phyloP scores from a whole-genome alignment of 352 stramenopile genomes.

The Phytophthora pisi region DNA sequence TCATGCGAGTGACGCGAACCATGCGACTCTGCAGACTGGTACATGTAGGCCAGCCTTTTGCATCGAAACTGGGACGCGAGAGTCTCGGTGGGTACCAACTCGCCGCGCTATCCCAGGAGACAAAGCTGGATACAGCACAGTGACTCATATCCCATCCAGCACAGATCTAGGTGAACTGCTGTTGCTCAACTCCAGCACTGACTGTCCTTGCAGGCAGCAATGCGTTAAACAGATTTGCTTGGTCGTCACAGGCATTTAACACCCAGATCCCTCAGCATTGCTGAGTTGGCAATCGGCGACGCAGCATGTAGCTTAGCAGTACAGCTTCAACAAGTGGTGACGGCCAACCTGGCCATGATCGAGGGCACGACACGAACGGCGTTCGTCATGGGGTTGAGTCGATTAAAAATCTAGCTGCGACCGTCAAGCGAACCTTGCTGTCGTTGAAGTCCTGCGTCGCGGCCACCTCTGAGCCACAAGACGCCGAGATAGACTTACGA shows the following conservation, averaged over 20 bases:
- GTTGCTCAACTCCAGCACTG: no score
- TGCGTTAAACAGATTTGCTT: background rate
- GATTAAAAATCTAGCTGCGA: slow-evolving; percentile 15
- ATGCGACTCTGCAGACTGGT: no score
- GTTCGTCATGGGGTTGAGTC: slow-evolving; percentile 9
- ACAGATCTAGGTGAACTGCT: background rate
- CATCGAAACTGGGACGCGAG: background rate
- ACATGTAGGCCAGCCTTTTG: no score
- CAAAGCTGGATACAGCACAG: background rate
- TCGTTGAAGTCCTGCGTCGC: slow-evolving; percentile 1
- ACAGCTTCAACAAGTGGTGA: slow-evolving; percentile 1
- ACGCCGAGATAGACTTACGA: slow-evolving; percentile 3
- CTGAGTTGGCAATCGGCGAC: background rate
- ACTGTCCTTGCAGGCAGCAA: background rate
- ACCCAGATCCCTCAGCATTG: background rate
- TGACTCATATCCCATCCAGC: background rate
- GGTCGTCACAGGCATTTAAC: background rate
- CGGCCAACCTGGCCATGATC: background rate
- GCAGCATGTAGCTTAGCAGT: background rate
- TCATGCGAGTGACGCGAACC: no score
- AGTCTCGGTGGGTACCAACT: background rate
- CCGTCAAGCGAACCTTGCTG: slow-evolving; percentile 5
- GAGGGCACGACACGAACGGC: background rate
- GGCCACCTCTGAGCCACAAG: slow-evolving; percentile 9
- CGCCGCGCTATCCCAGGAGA: background rate